These are phyloP conservation scores for Globisporangium spiculum DNA, from an alignment of 352 stramenopile species.

Conservation along the genomic window DNA sequence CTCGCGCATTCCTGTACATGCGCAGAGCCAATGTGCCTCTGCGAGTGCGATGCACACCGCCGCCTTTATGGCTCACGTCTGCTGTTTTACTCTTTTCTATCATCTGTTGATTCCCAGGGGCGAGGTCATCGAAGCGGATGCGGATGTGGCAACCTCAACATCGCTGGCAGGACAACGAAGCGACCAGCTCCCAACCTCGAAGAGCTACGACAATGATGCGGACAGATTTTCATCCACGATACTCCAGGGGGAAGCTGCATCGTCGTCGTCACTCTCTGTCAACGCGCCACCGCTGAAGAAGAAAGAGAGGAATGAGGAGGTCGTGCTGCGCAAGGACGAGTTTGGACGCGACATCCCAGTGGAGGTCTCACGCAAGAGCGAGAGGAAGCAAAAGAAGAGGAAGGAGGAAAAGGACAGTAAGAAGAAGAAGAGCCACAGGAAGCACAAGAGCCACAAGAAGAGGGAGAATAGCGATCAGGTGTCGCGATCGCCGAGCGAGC, in stretches of 20 bases:
- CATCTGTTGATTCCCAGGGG: slow-evolving; percentile 12
- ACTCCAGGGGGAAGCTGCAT: not conserved
- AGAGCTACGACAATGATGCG: slow-evolving; percentile 10
- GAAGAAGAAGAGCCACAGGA: slow-evolving; percentile 25
- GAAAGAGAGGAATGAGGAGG: slow-evolving; percentile 24
- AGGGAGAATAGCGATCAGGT: slow-evolving; percentile 21
- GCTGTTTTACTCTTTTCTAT: not conserved
- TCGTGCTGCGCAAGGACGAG: slow-evolving; percentile 60
- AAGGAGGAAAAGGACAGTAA: slow-evolving; percentile 16
- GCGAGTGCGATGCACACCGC: too few relatives aligned
- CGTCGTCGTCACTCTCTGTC: not conserved
- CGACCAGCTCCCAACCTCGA: not conserved
- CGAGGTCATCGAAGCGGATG: slow-evolving; percentile 27
- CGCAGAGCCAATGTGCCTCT: not conserved
- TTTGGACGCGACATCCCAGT: slow-evolving; percentile 64
- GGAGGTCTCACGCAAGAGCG: slow-evolving; percentile 20
- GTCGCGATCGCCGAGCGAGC: slow-evolving; percentile 17
- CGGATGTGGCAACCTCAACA: not conserved
- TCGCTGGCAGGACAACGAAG: not conserved
- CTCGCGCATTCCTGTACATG: not conserved
- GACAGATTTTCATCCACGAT: not conserved
- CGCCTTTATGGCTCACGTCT: not conserved
- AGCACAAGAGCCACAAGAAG: slow-evolving; percentile 18
- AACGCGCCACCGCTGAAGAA: slow-evolving; percentile 19
- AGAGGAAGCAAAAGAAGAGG: slow-evolving; percentile 25